phyloP scores from a whole-genome alignment of 805 yeast genomes.

The Limtongozyma cylindracea region DNA sequence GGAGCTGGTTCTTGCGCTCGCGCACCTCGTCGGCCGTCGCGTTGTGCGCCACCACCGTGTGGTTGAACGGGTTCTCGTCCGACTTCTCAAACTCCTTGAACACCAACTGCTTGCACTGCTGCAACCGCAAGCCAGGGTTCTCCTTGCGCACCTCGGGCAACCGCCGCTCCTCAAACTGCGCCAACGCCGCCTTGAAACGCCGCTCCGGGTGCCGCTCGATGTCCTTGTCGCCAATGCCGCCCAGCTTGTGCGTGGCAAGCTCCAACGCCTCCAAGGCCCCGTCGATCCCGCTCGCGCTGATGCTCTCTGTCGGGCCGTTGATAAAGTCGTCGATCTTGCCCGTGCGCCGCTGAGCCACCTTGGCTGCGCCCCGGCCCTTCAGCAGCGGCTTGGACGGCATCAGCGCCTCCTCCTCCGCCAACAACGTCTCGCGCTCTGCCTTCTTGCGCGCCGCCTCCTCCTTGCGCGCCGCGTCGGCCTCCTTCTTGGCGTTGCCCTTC shows the following conservation, averaged over 20 bases:
- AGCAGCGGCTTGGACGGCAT: constrained; percentile 30
- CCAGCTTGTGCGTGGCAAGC: constrained; percentile 28
- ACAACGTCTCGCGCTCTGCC: constrained; percentile 53
- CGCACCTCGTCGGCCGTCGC: constrained; percentile 30
- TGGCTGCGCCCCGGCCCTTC: constrained; percentile 43
- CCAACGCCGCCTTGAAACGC: constrained; percentile 59
- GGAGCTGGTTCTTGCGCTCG: constrained; percentile 17
- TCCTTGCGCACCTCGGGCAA: constrained; percentile 52
- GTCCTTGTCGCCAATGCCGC: constrained; percentile 30
- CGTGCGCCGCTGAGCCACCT: constrained; percentile 31
- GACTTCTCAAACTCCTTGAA: constrained; percentile 65
- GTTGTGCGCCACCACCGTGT: constrained; percentile 36
- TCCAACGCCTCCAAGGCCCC: constrained; percentile 59
- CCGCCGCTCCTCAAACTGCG: constrained; percentile 46
- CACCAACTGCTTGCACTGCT: constrained; percentile 50
- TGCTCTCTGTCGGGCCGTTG: constrained; percentile 19
- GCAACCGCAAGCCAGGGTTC: constrained; percentile 56
- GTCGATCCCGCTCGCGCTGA: constrained; percentile 54
- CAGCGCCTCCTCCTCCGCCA: constrained; percentile 38
- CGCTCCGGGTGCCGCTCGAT: constrained; percentile 78
- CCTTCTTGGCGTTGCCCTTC: constrained; percentile 43
- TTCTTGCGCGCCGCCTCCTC: constrained; percentile 60
- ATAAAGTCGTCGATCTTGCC: constrained; percentile 48
- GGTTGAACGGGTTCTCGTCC: constrained; percentile 69
- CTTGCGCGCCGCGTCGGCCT: constrained; percentile 37